Evolutionary conservation across 768 basidiomycete genomes (phyloP), one percentile per base, ranked within the genome.

Genomic region (Termitomyces heimii): DNA sequence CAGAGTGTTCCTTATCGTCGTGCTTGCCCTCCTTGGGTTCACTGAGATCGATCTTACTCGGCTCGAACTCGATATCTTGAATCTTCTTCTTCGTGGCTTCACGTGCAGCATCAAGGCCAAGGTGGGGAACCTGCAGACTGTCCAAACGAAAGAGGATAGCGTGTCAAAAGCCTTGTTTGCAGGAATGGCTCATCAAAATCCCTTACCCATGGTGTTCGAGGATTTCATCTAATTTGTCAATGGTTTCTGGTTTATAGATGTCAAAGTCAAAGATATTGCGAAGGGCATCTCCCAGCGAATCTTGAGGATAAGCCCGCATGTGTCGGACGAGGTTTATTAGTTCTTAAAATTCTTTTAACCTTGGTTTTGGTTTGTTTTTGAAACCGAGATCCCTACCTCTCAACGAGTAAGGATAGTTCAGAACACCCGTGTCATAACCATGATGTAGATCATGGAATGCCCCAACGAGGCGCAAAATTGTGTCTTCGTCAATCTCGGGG

Each of bases 191-290:
- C 29, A 18, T 12, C 3, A 6, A 20, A 24, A 12, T 6, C 5
- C 58, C 74, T 22, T 57, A 86, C 85, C 84, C 85, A 60, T 86
- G 83, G 55, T 79, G 79, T 48, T 79, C 71, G 35, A 88, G 68
- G 28, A 86, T 84, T 28, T 81, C 76, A 0, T 75, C 75, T 20
- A 88, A 71, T 63, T 80, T 81, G 48, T 85, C 81, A 40, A 84
- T 82, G 6, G 82, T 84, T 61, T 86, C 85, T 1, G 80, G 81
- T 60, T 80, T 82, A 66, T 84, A 84, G 6, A 88, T 75, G 63
- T 88, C 85, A 55, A 86, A 88, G 64, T 88, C 85, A 61, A 88
- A 88, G 10, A 86, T 73, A 62, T 86, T 88, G 16, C 85, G 74
- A 16, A 88, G 68, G 7, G 81, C 79, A 42, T 77, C 75, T n/a